Conservation (phyloP, 2,329 filamentous ascomycete genomes). For the Alternaria novae-zelandiae region DNA sequence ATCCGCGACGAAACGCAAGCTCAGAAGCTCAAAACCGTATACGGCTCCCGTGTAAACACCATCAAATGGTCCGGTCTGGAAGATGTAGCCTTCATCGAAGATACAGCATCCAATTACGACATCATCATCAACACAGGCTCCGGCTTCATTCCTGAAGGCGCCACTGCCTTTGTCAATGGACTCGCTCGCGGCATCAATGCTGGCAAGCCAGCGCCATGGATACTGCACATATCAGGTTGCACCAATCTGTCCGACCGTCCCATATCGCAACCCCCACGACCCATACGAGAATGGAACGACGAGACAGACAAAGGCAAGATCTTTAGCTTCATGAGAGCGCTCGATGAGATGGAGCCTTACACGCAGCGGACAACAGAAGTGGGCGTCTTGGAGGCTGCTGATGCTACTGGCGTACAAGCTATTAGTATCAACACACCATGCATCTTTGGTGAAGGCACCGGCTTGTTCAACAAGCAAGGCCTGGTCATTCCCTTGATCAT, state of each 20-base stretch:
- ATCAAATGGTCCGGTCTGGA: constrained; percentile 19
- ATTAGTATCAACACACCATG: constrained; percentile 21
- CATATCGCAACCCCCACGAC: constrained; percentile 3
- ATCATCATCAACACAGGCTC: constrained; percentile 23
- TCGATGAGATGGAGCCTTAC: constrained; percentile 14
- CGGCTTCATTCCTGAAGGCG: constrained; percentile 18
- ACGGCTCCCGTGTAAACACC: constrained; percentile 14
- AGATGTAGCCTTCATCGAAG: constrained; percentile 12
- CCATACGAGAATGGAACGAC: constrained; percentile 23
- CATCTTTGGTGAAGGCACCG: constrained; percentile 25
- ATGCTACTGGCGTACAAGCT: constrained; percentile 15
- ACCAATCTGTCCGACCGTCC: constrained; percentile 19
- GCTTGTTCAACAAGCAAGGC: constrained; percentile 19
- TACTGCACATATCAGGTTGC: constrained; percentile 22
- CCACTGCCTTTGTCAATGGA: constrained; percentile 22
- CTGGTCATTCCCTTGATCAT: constrained; percentile 21
- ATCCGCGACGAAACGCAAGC: constrained; percentile 15
- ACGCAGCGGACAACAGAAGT: constrained; percentile 21
- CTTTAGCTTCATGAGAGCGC: constrained; percentile 13
- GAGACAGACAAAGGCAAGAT: constrained; percentile 11
- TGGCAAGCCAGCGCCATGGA: constrained; percentile 13
- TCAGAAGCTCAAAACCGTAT: constrained; percentile 6
- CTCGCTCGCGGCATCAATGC: constrained; percentile 16
- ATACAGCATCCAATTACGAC: constrained; percentile 21
- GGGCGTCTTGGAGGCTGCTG: constrained; percentile 13